Evolutionary conservation across 2,329 filamentous ascomycete genomes (phyloP), one percentile per base, ranked within the genome.

Genomic region (Dactylellina leptospora): DNA sequence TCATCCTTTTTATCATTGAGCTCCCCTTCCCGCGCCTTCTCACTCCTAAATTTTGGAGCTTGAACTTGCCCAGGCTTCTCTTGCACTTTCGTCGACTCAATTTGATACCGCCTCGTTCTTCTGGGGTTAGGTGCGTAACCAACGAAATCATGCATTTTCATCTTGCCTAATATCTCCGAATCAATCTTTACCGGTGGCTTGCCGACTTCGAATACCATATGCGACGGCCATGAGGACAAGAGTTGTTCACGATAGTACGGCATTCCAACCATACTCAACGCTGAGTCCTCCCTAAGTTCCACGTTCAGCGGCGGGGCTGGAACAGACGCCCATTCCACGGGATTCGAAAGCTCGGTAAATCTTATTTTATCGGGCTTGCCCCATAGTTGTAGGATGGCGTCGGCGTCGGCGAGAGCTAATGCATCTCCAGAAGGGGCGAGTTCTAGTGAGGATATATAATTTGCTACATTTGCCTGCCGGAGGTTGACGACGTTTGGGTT

Each of bases 31-130:
- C 90, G 86, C 3, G 91, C 90, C 80, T 96, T 96, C 78, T 99
- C 93, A 78, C 95, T 97, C 60, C 99, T 81, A 78, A 99, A 97
- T 76, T 93, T 97, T 2, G 95, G 95, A 0, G 91, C 88, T 76
- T 85, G 88, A 75, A 86, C 84, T 44, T 87, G 85, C 40, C 86
- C 84, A 0, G 83, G 81, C 53, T 86, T 87, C 59, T 88, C 85
- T 33, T 83, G 78, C 42, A 85, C 83, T 25, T 91, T 87, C 8
- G 89, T 92, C 76, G 91, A 87, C 76, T 95, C 90, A 1, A 90
- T 85, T 78, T 97, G 92, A 77, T 99, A 95, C 61, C 95, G 87
- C 22, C 86, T 86, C 5, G 86, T 82, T 47, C 88, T 90, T 20
- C 87, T 85, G 1, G 90, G 87, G 77, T 96, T 95, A 20, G 88